Conservation (phyloP, 805 yeast genomes). For the Candida gorgasii region DNA sequence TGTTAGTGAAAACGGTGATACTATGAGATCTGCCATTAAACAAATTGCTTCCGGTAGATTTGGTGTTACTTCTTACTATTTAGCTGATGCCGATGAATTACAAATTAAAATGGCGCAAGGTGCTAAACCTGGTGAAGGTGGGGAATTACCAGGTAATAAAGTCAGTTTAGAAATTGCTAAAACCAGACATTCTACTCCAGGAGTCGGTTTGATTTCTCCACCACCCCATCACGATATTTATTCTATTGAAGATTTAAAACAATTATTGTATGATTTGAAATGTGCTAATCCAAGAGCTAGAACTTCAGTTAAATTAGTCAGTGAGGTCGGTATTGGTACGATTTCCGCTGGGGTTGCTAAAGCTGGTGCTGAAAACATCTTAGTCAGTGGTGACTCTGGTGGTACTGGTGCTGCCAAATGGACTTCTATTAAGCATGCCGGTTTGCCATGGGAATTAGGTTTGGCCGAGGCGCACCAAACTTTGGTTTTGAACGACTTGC, state of each 20-base stretch:
- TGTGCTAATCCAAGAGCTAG: slow-evolving; percentile 97
- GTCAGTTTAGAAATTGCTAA: slow-evolving; percentile 86
- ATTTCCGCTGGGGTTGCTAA: slow-evolving; percentile 99
- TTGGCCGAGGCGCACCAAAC: slow-evolving; percentile 98
- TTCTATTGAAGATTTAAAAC: slow-evolving; percentile 96
- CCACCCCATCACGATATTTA: slow-evolving; percentile 99
- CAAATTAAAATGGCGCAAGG: slow-evolving; percentile 99
- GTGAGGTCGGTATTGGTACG: slow-evolving; percentile 98
- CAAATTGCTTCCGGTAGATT: slow-evolving; percentile 98
- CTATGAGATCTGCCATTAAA: slow-evolving; percentile 98
- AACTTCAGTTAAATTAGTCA: slow-evolving; percentile 92
- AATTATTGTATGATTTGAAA: slow-evolving; percentile 92
- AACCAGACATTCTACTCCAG: slow-evolving; percentile 95
- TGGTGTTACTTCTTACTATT: slow-evolving; percentile 93
- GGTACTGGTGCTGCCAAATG: slow-evolving; percentile 99
- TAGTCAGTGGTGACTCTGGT: slow-evolving; percentile 98
- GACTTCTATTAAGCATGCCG: slow-evolving; percentile 96
- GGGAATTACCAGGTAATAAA: slow-evolving; percentile 95
- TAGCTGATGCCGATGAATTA: slow-evolving; percentile 95
- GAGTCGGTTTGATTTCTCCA: slow-evolving; percentile 95
- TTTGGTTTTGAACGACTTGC: slow-evolving; percentile 87
- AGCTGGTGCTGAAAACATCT: slow-evolving; percentile 96
- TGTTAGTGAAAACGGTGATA: slow-evolving; percentile 83
- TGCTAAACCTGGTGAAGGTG: slow-evolving; percentile 99
- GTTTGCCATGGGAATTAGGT: slow-evolving; percentile 98